These are phyloP conservation scores for Penicillium crystallinum DNA, from an alignment of 495 filamentous ascomycete species.

Conservation along the genomic window DNA sequence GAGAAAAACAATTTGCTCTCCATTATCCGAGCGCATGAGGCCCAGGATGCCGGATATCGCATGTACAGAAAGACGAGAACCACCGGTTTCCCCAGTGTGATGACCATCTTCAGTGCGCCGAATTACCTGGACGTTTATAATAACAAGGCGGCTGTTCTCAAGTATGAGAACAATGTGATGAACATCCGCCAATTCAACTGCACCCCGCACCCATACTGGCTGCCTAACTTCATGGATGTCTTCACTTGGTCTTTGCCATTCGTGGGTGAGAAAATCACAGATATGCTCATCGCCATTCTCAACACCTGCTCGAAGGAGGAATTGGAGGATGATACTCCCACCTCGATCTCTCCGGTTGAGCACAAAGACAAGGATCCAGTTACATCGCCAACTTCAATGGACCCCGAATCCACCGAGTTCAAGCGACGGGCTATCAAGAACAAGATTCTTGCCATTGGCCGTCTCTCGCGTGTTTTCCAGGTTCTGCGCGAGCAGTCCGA, in stretches of 20 bases:
- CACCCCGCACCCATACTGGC: conserved; percentile 98
- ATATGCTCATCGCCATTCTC: conserved; percentile 98
- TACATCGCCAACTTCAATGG: conserved; percentile 66
- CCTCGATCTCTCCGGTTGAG: conserved; percentile 53
- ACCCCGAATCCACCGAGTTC: conserved; percentile 81
- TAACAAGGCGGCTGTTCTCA: conserved; percentile 97
- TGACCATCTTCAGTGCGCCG: conserved; percentile 99
- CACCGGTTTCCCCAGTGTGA: conserved; percentile 96
- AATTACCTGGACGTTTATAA: conserved; percentile 99
- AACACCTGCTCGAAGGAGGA: conserved; percentile 98
- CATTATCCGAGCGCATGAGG: conserved; percentile 97
- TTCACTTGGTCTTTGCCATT: conserved; percentile 99
- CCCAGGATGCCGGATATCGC: conserved; percentile 95
- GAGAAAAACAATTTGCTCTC: conserved; percentile 99
- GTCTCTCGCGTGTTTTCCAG: conserved; percentile 96
- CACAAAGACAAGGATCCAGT: conserved; percentile 28
- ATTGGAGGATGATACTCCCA: conserved; percentile 74
- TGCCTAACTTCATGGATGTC: conserved; percentile 99
- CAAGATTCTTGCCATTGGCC: conserved; percentile 97
- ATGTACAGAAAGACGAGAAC: conserved; percentile 99
- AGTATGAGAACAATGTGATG: conserved; percentile 99
- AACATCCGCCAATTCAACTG: conserved; percentile 99
- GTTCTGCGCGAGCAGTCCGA: conserved; percentile 97
- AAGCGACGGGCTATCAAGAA: conserved; percentile 97
- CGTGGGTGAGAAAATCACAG: conserved; percentile 98